phyloP scores from a whole-genome alignment of 2,329 filamentous ascomycete genomes.

The Cytospora schulzeri region DNA sequence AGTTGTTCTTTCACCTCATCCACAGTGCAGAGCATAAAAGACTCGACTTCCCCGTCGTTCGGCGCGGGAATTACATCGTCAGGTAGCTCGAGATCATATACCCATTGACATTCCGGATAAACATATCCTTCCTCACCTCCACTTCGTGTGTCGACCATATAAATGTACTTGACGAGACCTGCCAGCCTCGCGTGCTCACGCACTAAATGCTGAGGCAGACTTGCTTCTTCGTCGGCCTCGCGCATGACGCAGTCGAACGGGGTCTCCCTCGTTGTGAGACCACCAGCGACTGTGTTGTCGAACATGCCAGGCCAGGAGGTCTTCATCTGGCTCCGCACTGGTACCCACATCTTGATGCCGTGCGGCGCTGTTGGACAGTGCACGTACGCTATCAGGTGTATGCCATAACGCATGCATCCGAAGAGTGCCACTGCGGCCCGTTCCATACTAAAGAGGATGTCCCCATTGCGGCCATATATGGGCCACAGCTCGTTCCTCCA shows the following conservation, averaged over 20 bases:
- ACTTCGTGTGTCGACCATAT: constrained; percentile 73
- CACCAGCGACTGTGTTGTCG: constrained; percentile 89
- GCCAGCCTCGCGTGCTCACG: constrained; percentile 58
- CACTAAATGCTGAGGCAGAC: constrained; percentile 70
- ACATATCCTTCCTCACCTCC: constrained; percentile 81
- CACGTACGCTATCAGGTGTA: constrained; percentile 79
- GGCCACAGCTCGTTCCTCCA: constrained; percentile 85
- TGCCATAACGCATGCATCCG: constrained; percentile 75
- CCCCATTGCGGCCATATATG: constrained; percentile 66
- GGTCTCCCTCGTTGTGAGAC: constrained; percentile 77
- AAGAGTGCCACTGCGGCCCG: constrained; percentile 74
- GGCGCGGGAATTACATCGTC: constrained; percentile 70
- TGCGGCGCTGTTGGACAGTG: constrained; percentile 44
- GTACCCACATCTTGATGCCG: constrained; percentile 81
- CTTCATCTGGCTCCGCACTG: constrained; percentile 74
- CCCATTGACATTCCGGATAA: constrained; percentile 88
- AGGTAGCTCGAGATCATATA: constrained; percentile 84
- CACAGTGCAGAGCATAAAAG: constrained; percentile 76
- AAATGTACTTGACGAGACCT: constrained; percentile 82
- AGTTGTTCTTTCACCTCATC: constrained; percentile 75
- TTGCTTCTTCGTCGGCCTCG: constrained; percentile 88
- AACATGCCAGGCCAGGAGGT: constrained; percentile 89
- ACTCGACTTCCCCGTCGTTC: constrained; percentile 85
- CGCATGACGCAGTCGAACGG: constrained; percentile 82
- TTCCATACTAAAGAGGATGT: constrained; percentile 74